Evolutionary conservation across 2,329 filamentous ascomycete species (phyloP), one percentile per base, ranked within the genome.

Genomic region (Colletotrichum sp.): DNA sequence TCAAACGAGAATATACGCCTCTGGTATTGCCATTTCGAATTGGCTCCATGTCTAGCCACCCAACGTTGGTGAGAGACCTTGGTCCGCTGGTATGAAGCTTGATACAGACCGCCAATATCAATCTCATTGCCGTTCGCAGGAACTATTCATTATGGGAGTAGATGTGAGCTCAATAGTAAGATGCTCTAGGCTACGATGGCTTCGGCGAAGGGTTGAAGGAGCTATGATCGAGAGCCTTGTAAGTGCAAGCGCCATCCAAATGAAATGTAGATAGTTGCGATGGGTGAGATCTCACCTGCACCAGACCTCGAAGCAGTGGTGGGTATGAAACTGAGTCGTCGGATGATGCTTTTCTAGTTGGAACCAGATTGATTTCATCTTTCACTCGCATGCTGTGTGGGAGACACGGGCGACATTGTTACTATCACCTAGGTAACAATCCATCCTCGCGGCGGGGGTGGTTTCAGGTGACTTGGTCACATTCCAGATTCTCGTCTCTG

Each of bases 91-190:
- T 49, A 3, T 8, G 6, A 12, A 49, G 6, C n/a, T 21, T 49
- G n/a, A 18, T 0, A 12, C 39, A 18, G 1, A 12, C 18, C 0
- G 16, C 0, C 2, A 39, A 3, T 24, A 24, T 24, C 0, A 0
- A 18, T 5, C 36, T 0, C 16, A 39, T 39, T 39, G 36, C 2
- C 5, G 16, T 39, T 39, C 8, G 36, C 2, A 18, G 3, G 5
- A 9, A 39, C 5, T 3, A 3, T 0, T 1, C 3, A 8, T 49
- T 4, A 0, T 49, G n/a, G 44, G 12, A 21, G 6, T 49, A 4
- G n/a, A 13, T 7, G 3, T 2, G 4, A 49, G n/a, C n/a, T 49
- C 8, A 5, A 21, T 13, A 21, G 44, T 1, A 4, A 3, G 10
- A 21, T 49, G 44, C 9, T 12, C 18, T n/a, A 0, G 39, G 39